Evolutionary conservation across 805 yeast species (phyloP).

Genomic region (Sugiyamaella boreocaroliniensis): DNA sequence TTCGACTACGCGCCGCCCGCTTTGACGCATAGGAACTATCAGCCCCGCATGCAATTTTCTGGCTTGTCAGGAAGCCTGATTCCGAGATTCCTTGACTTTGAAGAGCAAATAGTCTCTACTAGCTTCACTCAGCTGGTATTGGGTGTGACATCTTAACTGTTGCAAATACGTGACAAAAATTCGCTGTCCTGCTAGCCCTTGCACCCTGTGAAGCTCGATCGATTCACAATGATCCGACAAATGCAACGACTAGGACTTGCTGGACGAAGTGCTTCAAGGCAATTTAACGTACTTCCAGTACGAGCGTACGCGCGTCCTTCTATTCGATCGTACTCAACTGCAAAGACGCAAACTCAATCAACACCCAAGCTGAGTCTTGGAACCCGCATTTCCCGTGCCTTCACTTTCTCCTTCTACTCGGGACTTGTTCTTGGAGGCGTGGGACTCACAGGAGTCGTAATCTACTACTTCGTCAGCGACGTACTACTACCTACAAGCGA

Average conservation of each 20-base stretch:
- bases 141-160: too few species aligned
- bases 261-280: too few species aligned
- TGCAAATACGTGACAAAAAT: too few species aligned
- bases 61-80: too few species aligned
- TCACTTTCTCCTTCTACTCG: conserved; percentile 29
- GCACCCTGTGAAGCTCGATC: too few species aligned
- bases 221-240: too few species aligned
- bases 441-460: conserved; percentile 43
- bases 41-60: not conserved
- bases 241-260: too few species aligned
- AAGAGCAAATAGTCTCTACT: too few species aligned
- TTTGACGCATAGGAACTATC: not conserved
- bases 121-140: too few species aligned
- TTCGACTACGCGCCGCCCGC: not conserved
- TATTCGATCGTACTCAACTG: not conserved
- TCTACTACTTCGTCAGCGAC: conserved; percentile 73
- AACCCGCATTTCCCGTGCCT: conserved; percentile 19
- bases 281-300: too few species aligned
- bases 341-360: not conserved
- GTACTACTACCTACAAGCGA: conserved; percentile 86
- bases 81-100: too few species aligned
- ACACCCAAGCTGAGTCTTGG: conserved; percentile 14
- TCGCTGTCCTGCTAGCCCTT: too few species aligned
- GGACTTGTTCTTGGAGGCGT: conserved; percentile 31
- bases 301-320: not conserved